phyloP scores from a whole-genome alignment of 495 filamentous ascomycete genomes.

The Pyronema domesticum region DNA sequence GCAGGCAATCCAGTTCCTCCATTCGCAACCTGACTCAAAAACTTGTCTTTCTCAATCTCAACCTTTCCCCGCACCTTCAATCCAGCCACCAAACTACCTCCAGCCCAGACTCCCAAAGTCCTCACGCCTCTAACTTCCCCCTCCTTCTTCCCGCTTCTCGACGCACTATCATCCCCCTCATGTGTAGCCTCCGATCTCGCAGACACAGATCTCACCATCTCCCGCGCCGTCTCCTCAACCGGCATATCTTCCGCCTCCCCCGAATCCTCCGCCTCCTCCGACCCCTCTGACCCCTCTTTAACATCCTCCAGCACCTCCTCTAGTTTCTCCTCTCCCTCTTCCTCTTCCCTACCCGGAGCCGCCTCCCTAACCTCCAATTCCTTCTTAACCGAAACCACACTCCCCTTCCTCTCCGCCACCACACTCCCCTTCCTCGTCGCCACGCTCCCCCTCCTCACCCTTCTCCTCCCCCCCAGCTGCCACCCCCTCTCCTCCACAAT shows the following conservation, averaged over 20 bases:
- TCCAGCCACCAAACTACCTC: constrained; percentile 62
- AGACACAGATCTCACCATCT: too few relatives aligned
- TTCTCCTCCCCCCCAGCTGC: constrained; percentile 27
- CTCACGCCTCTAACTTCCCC: constrained; percentile 59
- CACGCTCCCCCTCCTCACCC: neutral
- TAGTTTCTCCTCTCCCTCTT: neutral
- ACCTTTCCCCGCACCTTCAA: constrained; percentile 63
- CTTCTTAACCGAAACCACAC: constrained; percentile 39
- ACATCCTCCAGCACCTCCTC: neutral
- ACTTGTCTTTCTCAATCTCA: constrained; percentile 61
- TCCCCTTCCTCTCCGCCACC: constrained; percentile 39
- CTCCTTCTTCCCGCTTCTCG: neutral
- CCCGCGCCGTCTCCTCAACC: too few relatives aligned
- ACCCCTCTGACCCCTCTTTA: constrained; percentile 2
- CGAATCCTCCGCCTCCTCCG: neutral
- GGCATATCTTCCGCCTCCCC: neutral
- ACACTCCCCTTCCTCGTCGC: constrained; percentile 40
- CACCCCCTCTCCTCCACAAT: constrained; percentile 53
- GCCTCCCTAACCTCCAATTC: neutral
- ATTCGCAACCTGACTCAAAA: constrained; percentile 14
- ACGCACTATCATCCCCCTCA: neutral
- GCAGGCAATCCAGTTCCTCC: constrained; percentile 18
- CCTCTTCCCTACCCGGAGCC: neutral
- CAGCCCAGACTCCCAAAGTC: constrained; percentile 74
- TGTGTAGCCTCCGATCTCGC: neutral